Evolutionary conservation across 768 basidiomycete genomes (phyloP), one percentile per base, ranked within the genome.

Genomic region (Hericium alpestre): DNA sequence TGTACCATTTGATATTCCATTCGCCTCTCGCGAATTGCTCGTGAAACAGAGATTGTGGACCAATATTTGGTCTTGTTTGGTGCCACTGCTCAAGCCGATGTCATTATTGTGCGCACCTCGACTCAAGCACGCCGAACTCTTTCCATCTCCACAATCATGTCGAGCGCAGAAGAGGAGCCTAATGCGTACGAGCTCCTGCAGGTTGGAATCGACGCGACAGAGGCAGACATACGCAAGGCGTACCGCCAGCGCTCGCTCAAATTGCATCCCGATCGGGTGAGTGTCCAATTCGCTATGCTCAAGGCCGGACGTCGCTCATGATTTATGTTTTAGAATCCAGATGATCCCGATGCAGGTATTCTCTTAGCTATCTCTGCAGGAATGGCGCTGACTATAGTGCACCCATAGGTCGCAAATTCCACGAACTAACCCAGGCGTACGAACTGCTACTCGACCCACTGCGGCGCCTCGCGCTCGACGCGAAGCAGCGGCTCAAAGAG

Each of bases 251-350:
- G 81, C 27, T 91, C 90, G 1, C 76, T 90, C 63, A 91, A 90
- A 72, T 87, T 91, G 38, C 90, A 93, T 71, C 90, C 90, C 27
- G 90, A 92, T 66, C 80, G 88, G 65, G 90, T 90, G 62, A 60
- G 80, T 76, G 59, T 59, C 10, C 23, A 41, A 58, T 20, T 2
- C 23, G 18, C 54, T 16, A 32, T 58, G 12, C 23, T 10, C 12
- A 46, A 2, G 39, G 32, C 15, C 7, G 16, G 39, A 41, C 62
- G 23, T 43, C 53, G 12, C 48, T 32, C 62, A 59, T 53, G 38
- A 60, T 49, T 46, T 4, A 3, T 12, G 20, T 59, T 63, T 4
- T 68, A 90, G 87, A 90, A 90, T 60, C 82, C 82, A 37, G 81
- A 88, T 58, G 87, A 90, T 65, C 85, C 87, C 40, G 79, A 89